Base-by-base conservation (phyloP, 2,329 filamentous ascomycete genomes). In the Hypoxylon sp. region DNA sequence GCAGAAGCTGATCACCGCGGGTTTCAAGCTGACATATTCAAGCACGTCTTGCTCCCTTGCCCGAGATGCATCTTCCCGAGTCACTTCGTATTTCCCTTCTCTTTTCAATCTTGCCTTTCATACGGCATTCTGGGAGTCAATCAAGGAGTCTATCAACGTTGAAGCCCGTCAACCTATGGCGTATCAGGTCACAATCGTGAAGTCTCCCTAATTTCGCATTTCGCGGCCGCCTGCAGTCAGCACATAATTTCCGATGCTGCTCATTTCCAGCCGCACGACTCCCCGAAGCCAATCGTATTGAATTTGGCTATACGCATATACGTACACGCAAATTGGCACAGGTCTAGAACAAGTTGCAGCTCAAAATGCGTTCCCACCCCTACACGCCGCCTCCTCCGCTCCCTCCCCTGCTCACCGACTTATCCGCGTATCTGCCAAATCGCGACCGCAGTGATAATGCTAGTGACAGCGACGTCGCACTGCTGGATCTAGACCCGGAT, bases 401-500 rank as follows among this genome's bases (percentile, higher is more conserved):
- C 7, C 74, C 75, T 3, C 71, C 74, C 2, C 59, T 77, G 15
- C 72, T 77, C 51, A 59, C 54, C 35, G 65, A 69, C 10, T 47
- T 71, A 11, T 58, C 70, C 39, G 32, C 72, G 37, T 72, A 74
- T 59, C 74, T 76, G 2, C 75, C 73, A n/a, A 74, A 73, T 60
- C 58, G 71, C 52, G 62, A 37, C 19, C 39, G 42, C 44, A 64
- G 59, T 21, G 65, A 54, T 19, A 66, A 70, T 4, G 56, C 37
- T 11, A 68, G 68, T 54, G 64, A 68, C n/a, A 46, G 55, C 32
- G 71, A 68, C 13, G 62, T 76, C 15, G 68, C 74, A 27, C 64
- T 76, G 1, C 47, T 58, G 13, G 68, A 75, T n/a, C 64, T 75
- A 5, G 75, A 79, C 52, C 73, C 73, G 27, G 78, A 79, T 11